A percentile compares a stretch with the other conserved stretches of the same genome.
Conservation (phyloP, 371 early-diverging fungal genomes). For the Sporodiniella umbellata region DNA sequence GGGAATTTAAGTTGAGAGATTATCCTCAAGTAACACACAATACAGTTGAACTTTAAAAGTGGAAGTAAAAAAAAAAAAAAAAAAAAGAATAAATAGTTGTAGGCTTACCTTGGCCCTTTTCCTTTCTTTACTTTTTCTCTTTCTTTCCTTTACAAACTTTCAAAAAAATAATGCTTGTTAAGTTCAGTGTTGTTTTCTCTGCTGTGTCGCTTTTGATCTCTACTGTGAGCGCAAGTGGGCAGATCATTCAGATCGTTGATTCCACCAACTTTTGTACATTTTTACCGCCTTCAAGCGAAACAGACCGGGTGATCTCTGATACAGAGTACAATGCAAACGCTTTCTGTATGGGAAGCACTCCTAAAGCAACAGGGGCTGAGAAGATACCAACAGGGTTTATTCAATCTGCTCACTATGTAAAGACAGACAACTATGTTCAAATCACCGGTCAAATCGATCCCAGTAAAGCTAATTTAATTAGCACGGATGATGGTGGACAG, state of each 20-base stretch:
- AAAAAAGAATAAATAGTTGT: too few species aligned
- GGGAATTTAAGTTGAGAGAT: too few species aligned
- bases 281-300: constrained; percentile 44
- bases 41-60: too few species aligned
- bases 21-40: too few species aligned
- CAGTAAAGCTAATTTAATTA: constrained; percentile 29
- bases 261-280: constrained; percentile 48
- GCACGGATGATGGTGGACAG: constrained; percentile 50
- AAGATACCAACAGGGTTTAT: constrained; percentile 41
- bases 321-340: constrained; percentile 52
- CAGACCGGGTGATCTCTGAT: constrained; percentile 32
- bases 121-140: background rate
- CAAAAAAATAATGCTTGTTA: constrained; percentile 1
- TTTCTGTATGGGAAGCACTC: constrained; percentile 47
- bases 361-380: constrained; percentile 33
- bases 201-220: constrained; percentile 12
- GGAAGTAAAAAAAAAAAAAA: too few species aligned
- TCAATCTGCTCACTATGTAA: constrained; percentile 40
- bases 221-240: constrained; percentile 25
- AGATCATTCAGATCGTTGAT: constrained; percentile 40
- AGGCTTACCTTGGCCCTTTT: background rate
- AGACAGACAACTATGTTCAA: constrained; percentile 46
- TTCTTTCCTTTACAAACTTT: background rate
- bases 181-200: constrained; percentile 1
- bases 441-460: constrained; percentile 55